These are phyloP conservation scores for Epichloe festucae DNA, from an alignment of 2,329 filamentous ascomycete genomes.

Conservation along the genomic window DNA sequence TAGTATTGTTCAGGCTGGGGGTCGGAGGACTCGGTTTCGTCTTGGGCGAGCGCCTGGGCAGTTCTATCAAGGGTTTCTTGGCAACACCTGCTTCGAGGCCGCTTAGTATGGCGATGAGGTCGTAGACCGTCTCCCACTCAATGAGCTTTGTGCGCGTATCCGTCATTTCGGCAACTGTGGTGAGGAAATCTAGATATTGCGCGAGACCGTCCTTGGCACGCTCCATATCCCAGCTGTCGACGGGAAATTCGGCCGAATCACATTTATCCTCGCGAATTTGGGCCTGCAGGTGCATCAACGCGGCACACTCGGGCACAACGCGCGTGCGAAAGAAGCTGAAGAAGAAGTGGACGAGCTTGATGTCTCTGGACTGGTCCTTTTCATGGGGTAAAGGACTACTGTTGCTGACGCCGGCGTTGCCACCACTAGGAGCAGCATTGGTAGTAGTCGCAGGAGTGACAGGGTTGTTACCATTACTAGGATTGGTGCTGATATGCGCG, in stretches of 20 bases:
- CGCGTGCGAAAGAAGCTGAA: conserved; percentile 86
- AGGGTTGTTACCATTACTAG: conserved; percentile 7
- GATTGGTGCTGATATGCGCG: conserved; percentile 23
- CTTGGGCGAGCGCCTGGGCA: conserved; percentile 18
- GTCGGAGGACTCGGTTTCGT: conserved; percentile 16
- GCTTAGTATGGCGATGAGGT: conserved; percentile 74
- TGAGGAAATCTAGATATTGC: conserved; percentile 89
- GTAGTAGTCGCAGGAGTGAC: not conserved
- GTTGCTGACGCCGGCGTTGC: conserved; percentile 17
- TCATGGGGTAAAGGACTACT: conserved; percentile 19
- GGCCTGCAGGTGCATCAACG: conserved; percentile 86
- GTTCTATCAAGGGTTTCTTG: conserved; percentile 55
- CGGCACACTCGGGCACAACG: conserved; percentile 86
- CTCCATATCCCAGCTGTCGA: conserved; percentile 97
- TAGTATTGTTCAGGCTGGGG: conserved; percentile 14
- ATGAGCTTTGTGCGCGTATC: conserved; percentile 76
- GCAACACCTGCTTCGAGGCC: conserved; percentile 80
- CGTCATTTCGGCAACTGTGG: conserved; percentile 72
- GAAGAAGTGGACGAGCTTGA: conserved; percentile 69
- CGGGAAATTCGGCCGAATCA: conserved; percentile 75
- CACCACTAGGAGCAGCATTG: conserved; percentile 1
- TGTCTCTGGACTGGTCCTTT: conserved; percentile 42
- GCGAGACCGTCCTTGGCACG: conserved; percentile 88
- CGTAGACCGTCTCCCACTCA: conserved; percentile 83
- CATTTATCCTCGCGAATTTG: conserved; percentile 69